Percentiles rank a stretch among this genome's conserved stretches.
Evolutionary conservation across 352 stramenopile species (phyloP).

Genomic region (Globisporangium middletonii): DNA sequence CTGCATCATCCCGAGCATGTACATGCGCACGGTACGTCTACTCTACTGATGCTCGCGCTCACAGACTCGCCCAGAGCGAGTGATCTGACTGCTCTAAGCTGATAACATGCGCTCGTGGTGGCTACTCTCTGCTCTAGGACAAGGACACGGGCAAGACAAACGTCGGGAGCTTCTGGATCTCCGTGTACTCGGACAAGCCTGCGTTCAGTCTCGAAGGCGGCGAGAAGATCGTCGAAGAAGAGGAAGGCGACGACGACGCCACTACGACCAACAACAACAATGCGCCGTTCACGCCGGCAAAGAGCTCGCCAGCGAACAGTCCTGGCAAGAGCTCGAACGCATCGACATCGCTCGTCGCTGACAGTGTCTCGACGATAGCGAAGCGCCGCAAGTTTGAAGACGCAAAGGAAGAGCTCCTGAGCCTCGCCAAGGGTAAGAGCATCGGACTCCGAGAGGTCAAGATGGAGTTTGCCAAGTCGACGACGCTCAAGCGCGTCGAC

Average conservation of each 20-base stretch:
- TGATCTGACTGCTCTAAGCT: neutral
- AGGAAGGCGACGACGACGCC: conserved; percentile 53
- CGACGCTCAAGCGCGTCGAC: conserved; percentile 42
- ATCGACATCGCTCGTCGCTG: conserved; percentile 20
- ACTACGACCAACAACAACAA: conserved; percentile 6
- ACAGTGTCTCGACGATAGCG: conserved; percentile 30
- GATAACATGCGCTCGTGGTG: too few species aligned
- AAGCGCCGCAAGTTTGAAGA: conserved; percentile 60
- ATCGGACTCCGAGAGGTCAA: conserved; percentile 66
- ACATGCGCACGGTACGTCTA: conserved; percentile 69
- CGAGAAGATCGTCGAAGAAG: conserved; percentile 74
- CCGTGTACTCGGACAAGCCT: conserved; percentile 66
- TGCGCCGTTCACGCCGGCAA: conserved; percentile 1
- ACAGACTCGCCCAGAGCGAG: neutral
- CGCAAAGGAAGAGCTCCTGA: conserved; percentile 64
- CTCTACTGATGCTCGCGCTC: neutral
- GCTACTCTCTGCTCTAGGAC: conserved; percentile 27
- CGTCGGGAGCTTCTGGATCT: conserved; percentile 78
- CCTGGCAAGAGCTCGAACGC: conserved; percentile 22
- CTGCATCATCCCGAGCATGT: conserved; percentile 84
- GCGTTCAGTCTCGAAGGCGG: conserved; percentile 67
- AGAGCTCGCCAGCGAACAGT: conserved; percentile 16
- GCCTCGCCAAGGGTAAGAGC: conserved; percentile 50
- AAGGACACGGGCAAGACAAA: conserved; percentile 74
- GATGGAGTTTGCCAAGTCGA: conserved; percentile 53